A percentile compares a stretch with the other conserved stretches of the same genome.
Conservation (phyloP, 768 basidiomycete genomes). For the Leccinellum luteum region DNA sequence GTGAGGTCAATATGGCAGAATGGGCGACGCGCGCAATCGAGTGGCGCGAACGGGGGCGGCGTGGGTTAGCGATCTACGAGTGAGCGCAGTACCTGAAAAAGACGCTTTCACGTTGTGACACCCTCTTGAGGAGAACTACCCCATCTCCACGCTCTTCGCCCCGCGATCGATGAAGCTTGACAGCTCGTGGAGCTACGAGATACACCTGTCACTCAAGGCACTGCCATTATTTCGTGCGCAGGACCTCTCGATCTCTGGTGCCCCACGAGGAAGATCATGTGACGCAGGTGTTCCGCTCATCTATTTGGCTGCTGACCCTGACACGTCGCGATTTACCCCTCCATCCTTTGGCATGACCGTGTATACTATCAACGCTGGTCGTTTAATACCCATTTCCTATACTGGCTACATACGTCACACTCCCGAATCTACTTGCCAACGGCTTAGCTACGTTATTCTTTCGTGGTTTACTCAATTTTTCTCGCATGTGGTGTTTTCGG, state of each 20-base stretch:
- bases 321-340: neutral
- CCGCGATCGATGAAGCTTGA: conserved; percentile 21
- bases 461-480: neutral
- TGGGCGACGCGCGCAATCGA: conserved; percentile 68
- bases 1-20: conserved; percentile 77
- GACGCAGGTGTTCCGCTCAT: neutral
- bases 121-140: conserved; percentile 14
- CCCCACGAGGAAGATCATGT: neutral
- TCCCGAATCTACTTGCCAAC: conserved; percentile 11
- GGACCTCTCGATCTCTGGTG: neutral
- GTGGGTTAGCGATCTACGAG: conserved; percentile 20
- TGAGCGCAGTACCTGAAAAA: conserved; percentile 14
- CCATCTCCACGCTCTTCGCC: conserved; percentile 23
- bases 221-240: neutral
- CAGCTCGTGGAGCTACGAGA: conserved; percentile 1
- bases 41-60: conserved; percentile 31
- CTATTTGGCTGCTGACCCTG: neutral
- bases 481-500: conserved; percentile 1
- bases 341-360: neutral
- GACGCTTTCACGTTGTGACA: conserved; percentile 8
- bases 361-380: conserved; percentile 25
- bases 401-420: conserved; percentile 13
- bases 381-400: conserved; percentile 26
- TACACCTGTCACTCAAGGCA: neutral
- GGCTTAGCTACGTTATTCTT: conserved; percentile 6